Evolutionary conservation across 2,329 filamentous ascomycete genomes (phyloP).

Genomic region (Phialophora expanda): DNA sequence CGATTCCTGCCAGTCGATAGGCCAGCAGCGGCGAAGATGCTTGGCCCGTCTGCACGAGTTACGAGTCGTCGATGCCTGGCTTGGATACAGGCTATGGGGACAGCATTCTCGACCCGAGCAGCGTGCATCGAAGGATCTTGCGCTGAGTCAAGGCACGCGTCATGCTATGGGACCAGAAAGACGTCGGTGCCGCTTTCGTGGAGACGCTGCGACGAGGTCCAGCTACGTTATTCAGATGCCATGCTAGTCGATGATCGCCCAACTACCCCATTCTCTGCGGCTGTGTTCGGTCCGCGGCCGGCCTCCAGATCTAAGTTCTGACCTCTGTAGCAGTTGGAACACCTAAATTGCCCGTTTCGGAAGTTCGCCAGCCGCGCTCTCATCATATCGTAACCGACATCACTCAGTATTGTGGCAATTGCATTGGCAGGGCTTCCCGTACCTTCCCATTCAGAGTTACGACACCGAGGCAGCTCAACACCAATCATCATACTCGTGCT

Average conservation of each 20-base stretch:
- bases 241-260: not conserved
- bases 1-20: not conserved
- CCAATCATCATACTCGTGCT: not conserved
- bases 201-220: not conserved
- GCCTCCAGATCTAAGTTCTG: constrained; percentile 13
- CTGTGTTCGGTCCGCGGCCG: constrained; percentile 10
- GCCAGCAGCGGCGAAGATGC: not conserved
- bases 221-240: not conserved
- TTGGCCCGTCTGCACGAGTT: not conserved
- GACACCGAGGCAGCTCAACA: not conserved
- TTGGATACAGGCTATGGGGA: not conserved
- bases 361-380: not conserved
- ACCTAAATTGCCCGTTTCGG: not conserved
- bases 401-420: not conserved
- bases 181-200: not conserved
- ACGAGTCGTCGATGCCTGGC: not conserved
- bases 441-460: not conserved
- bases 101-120: not conserved
- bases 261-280: constrained; percentile 7
- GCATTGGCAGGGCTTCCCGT: not conserved
- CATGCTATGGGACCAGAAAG: not conserved
- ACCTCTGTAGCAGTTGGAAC: not conserved
- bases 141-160: not conserved
- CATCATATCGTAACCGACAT: not conserved
- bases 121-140: not conserved